A percentile compares a stretch with the other conserved stretches of the same genome.
Conservation (phyloP, 2,329 filamentous ascomycete species). For the Aureobasidium sp. region DNA sequence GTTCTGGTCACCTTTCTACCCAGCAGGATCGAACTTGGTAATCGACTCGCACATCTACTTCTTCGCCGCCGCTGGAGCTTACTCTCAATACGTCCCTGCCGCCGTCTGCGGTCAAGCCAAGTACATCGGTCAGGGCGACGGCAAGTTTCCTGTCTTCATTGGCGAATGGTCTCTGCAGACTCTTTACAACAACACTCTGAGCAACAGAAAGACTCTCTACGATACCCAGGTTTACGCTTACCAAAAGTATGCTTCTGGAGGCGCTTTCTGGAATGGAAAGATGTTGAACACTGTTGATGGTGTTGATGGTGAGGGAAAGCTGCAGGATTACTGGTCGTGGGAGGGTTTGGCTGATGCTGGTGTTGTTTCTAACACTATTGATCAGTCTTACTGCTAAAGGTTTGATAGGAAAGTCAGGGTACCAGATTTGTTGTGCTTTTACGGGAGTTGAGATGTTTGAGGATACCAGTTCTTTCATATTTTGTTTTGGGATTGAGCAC, state of each 20-base stretch:
- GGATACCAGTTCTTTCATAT: no score
- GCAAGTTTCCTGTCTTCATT: constrained; percentile 21
- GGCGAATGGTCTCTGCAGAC: constrained; percentile 26
- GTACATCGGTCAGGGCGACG: constrained; percentile 15
- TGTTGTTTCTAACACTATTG: constrained; percentile 9
- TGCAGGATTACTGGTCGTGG: constrained; percentile 16
- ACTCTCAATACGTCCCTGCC: constrained; percentile 21
- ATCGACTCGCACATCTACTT: constrained; percentile 26
- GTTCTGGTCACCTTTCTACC: constrained; percentile 24
- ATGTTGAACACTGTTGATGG: background rate
- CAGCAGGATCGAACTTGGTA: constrained; percentile 22
- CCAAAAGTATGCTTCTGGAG: constrained; percentile 24
- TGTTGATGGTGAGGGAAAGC: constrained; percentile 15
- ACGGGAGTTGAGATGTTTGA: no score
- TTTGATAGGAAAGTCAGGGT: background rate
- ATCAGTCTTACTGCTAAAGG: constrained; percentile 10
- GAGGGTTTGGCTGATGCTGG: constrained; percentile 8
- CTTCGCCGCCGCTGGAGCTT: constrained; percentile 21
- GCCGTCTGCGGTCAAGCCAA: constrained; percentile 22
- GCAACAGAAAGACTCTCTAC: constrained; percentile 20
- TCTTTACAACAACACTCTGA: constrained; percentile 1
- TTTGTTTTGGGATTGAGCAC: no score
- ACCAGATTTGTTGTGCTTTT: background rate
- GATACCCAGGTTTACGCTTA: constrained; percentile 28
- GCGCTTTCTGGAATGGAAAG: constrained; percentile 21